phyloP scores from a whole-genome alignment of 805 yeast species.

The Candida ovalis region DNA sequence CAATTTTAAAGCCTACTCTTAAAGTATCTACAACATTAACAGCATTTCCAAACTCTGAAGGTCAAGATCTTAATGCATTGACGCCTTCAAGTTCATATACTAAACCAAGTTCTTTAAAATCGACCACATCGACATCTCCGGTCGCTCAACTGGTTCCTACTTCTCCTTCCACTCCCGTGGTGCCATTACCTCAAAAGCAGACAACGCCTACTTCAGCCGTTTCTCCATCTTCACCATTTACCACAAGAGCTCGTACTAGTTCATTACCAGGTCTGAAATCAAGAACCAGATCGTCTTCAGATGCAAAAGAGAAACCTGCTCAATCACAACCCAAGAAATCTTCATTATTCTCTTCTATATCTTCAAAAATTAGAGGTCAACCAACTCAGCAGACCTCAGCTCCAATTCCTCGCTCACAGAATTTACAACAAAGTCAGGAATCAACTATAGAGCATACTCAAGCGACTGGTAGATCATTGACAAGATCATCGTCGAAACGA shows the following conservation, averaged over 20 bases:
- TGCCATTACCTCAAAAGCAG: neutral
- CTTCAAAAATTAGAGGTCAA: slow-evolving; percentile 30
- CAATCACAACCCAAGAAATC: slow-evolving; percentile 19
- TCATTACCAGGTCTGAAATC: slow-evolving; percentile 12
- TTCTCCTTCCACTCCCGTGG: neutral
- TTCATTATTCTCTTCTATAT: slow-evolving; percentile 31
- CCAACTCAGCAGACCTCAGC: slow-evolving; percentile 11
- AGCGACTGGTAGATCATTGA: neutral
- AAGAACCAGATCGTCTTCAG: slow-evolving; percentile 14
- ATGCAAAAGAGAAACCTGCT: slow-evolving; percentile 12
- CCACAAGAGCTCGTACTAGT: slow-evolving; percentile 16
- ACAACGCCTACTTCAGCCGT: neutral
- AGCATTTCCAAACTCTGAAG: neutral
- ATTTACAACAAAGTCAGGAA: neutral
- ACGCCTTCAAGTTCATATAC: neutral
- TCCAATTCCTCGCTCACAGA: slow-evolving; percentile 2
- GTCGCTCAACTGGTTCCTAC: neutral
- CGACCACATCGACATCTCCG: neutral
- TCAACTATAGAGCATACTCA: neutral
- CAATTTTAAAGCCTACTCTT: neutral
- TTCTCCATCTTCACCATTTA: slow-evolving; percentile 5
- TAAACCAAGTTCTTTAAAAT: neutral
- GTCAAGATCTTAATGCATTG: neutral
- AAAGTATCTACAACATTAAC: neutral
- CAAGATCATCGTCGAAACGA: neutral